These are phyloP conservation scores for Cryptococcus amylolentus DNA, from an alignment of 1,284 basidiomycete genomes.

Conservation along the genomic window DNA sequence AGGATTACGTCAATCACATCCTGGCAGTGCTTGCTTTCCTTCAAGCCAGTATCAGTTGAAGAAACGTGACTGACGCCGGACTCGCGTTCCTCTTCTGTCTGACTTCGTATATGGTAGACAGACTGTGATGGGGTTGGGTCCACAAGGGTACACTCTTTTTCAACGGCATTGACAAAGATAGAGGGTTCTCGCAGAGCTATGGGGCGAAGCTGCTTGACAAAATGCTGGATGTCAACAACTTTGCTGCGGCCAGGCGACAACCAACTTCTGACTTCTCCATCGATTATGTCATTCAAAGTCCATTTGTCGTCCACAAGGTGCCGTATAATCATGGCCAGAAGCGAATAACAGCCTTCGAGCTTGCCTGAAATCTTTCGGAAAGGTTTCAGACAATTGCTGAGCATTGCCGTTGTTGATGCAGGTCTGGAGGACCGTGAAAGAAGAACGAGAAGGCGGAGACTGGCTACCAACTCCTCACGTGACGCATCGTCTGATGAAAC, in stretches of 20 bases:
- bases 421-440: slow-evolving; percentile 68
- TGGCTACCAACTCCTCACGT: slow-evolving; percentile 70
- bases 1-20: slow-evolving; percentile 35
- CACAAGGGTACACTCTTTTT: slow-evolving; percentile 67
- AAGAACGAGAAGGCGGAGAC: slow-evolving; percentile 72
- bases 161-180: slow-evolving; percentile 70
- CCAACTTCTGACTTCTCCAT: slow-evolving; percentile 73
- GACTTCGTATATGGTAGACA: slow-evolving; percentile 59
- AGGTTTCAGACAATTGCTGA: slow-evolving; percentile 59
- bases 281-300: slow-evolving; percentile 70
- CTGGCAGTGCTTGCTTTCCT: slow-evolving; percentile 11
- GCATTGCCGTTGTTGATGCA: not conserved
- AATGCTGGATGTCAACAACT: slow-evolving; percentile 66
- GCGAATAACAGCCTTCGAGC: slow-evolving; percentile 65
- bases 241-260: slow-evolving; percentile 68
- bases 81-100: slow-evolving; percentile 5
- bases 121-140: slow-evolving; percentile 61
- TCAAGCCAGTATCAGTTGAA: slow-evolving; percentile 54
- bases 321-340: slow-evolving; percentile 81
- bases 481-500: slow-evolving; percentile 2
- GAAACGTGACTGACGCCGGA: slow-evolving; percentile 1
- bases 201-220: slow-evolving; percentile 72
- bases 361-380: slow-evolving; percentile 45
- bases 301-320: slow-evolving; percentile 79
- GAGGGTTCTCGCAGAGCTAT: slow-evolving; percentile 77